phyloP scores from a whole-genome alignment of 2,329 filamentous ascomycete genomes.

The Trichothecium sympodiale region DNA sequence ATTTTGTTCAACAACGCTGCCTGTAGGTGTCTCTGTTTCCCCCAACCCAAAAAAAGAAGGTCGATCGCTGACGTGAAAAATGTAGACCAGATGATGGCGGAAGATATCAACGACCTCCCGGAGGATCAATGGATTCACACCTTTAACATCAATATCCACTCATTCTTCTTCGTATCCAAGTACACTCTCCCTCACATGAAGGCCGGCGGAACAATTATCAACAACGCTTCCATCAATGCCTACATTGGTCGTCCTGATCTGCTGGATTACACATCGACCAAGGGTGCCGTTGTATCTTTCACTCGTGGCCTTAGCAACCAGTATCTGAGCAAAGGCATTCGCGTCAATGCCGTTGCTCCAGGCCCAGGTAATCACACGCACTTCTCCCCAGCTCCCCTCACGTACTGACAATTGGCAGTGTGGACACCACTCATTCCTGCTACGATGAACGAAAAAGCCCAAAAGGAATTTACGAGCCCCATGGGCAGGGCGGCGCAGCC shows the following conservation, averaged over 20 bases:
- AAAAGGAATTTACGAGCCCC: constrained; percentile 61
- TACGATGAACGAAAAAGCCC: constrained; percentile 59
- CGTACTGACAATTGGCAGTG: constrained; percentile 24
- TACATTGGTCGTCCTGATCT: constrained; percentile 73
- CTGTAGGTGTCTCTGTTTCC: constrained; percentile 34
- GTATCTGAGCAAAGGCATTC: constrained; percentile 58
- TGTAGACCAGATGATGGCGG: constrained; percentile 47
- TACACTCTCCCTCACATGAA: constrained; percentile 67
- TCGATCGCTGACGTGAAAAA: constrained; percentile 2
- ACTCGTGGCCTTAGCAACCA: constrained; percentile 70
- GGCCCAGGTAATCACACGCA: constrained; percentile 38
- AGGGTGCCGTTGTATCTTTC: constrained; percentile 70
- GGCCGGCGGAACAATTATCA: constrained; percentile 68
- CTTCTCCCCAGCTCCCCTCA: not conserved
- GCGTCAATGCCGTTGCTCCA: constrained; percentile 66
- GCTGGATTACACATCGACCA: constrained; percentile 72
- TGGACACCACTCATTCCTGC: constrained; percentile 68
- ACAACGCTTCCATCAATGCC: constrained; percentile 73
- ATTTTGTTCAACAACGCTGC: constrained; percentile 68
- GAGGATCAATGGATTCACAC: constrained; percentile 73
- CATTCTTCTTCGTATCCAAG: constrained; percentile 72
- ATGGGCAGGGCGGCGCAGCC: constrained; percentile 73
- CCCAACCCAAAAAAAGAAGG: too few relatives aligned
- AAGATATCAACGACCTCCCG: constrained; percentile 58
- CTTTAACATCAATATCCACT: constrained; percentile 76